Conservation (phyloP, 306 rosid genomes). For the Cucumis cinereus region DNA sequence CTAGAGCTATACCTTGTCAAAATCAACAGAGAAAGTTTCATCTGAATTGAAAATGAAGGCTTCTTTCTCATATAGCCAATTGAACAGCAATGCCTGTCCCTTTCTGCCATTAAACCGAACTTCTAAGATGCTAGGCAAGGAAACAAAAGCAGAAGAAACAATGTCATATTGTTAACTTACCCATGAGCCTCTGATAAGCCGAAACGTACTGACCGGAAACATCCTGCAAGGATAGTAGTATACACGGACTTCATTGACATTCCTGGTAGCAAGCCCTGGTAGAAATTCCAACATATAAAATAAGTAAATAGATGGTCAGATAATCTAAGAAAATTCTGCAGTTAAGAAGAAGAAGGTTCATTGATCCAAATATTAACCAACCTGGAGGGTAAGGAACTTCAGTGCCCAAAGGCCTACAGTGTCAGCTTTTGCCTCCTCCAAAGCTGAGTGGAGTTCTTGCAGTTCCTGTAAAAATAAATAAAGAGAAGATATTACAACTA, state of each 20-base stretch:
- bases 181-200: slow-evolving; percentile 97
- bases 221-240: slow-evolving; percentile 89
- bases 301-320: background rate
- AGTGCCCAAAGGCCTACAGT: slow-evolving; percentile 96
- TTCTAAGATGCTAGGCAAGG: slow-evolving; percentile 19
- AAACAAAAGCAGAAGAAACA: slow-evolving; percentile 4
- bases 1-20: slow-evolving; percentile 44
- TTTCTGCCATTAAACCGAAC: slow-evolving; percentile 33
- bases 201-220: slow-evolving; percentile 85
- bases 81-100: slow-evolving; percentile 95
- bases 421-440: slow-evolving; percentile 98
- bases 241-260: slow-evolving; percentile 68
- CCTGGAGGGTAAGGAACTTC: slow-evolving; percentile 61
- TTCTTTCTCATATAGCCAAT: slow-evolving; percentile 75
- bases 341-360: background rate
- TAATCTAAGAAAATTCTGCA: background rate
- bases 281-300: slow-evolving; percentile 11
- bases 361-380: slow-evolving; percentile 12
- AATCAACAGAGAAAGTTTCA: slow-evolving; percentile 64
- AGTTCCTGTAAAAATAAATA: slow-evolving; percentile 41
- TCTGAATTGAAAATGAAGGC: slow-evolving; percentile 55
- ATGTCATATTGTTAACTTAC: slow-evolving; percentile 29
- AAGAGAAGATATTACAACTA: background rate
- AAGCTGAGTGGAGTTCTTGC: slow-evolving; percentile 83
- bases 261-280: slow-evolving; percentile 61